Base-by-base conservation (phyloP, 352 stramenopile genomes). In the Phytophthora ramorum region DNA sequence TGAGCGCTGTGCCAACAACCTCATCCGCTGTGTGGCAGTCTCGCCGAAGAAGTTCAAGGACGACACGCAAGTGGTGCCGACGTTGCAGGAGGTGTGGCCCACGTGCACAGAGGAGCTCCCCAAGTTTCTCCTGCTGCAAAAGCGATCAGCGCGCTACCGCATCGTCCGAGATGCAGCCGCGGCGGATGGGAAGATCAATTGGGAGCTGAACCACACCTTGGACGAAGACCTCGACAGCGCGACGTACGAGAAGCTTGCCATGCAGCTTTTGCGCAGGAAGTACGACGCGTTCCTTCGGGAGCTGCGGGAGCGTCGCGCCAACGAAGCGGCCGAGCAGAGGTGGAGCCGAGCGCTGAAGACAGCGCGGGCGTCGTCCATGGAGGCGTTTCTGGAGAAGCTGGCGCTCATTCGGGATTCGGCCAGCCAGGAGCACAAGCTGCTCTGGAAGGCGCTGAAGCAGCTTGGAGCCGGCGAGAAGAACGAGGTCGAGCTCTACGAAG, bases 81-180 rank as follows among this genome's bases (percentile, higher is more conserved):
- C 59, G 7, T 43, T 85, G 16, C 44, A 68, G n/a, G 67, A 86
- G 14, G 35, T 90, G 19, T 92, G 83, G 83, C 77, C 81, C 4
- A 71, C 63, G 17, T 81, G 73, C 41, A 38, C n/a, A 1, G 55
- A 75, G 4, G 79, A 83, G 22, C 40, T 89, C 34, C 74, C 76
- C 0, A 91, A 89, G 71, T 76, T 82, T 28, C 22, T 92, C 26
- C 58, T 92, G 35, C 62, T 89, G 28, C 75, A 89, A 65, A 84
- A 85, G 62, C 71, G 80, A 26, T 86, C 79, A 1, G 80, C 73
- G 45, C 74, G 83, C 3, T 90, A 88, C 65, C 67, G 40, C 3
- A 66, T 80, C 40, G 53, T 73, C 12, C 69, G 63, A 4, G 58
- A 73, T 38, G 63, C 37, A 16, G 13, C 14, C 7, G 58, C 44